Evolutionary conservation across 2,329 filamentous ascomycete species (phyloP).

Genomic region (Aspergillus sp.): DNA sequence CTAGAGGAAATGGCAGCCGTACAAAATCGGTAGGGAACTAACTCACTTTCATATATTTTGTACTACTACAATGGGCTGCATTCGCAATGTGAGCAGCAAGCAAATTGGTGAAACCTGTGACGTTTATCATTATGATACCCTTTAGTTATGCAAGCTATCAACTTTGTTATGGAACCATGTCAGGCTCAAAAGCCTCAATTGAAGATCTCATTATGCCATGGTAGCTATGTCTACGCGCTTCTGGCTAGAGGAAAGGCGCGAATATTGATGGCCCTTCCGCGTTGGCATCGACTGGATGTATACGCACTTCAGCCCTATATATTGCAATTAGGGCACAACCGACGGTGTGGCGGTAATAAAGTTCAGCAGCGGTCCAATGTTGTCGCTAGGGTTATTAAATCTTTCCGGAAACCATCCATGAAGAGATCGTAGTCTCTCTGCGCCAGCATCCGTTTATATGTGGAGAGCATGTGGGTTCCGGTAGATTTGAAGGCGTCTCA

Average conservation of each 20-base stretch:
- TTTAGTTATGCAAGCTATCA: not conserved
- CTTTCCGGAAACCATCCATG: too few relatives aligned
- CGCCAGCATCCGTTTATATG: not conserved
- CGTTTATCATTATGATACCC: slow-evolving; percentile 16
- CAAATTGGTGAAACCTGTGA: not conserved
- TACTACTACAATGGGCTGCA: not conserved
- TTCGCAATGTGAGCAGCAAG: not conserved
- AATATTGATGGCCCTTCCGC: too few relatives aligned
- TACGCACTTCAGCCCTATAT: too few relatives aligned
- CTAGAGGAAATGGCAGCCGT: slow-evolving; percentile 22
- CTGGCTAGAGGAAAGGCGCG: too few relatives aligned
- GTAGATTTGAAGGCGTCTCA: not conserved
- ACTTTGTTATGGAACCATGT: not conserved
- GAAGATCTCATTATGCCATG: not conserved
- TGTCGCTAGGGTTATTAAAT: too few relatives aligned
- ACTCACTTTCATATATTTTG: not conserved
- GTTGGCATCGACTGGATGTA: too few relatives aligned
- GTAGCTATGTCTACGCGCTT: not conserved
- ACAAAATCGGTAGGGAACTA: slow-evolving; percentile 4
- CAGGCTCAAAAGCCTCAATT: too few relatives aligned
- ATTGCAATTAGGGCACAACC: too few relatives aligned
- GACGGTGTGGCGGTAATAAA: too few relatives aligned
- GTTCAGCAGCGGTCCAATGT: too few relatives aligned
- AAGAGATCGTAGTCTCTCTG: too few relatives aligned
- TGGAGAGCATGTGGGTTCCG: not conserved